Evolutionary conservation across 805 yeast genomes (phyloP).

Genomic region (Candida insectorum): DNA sequence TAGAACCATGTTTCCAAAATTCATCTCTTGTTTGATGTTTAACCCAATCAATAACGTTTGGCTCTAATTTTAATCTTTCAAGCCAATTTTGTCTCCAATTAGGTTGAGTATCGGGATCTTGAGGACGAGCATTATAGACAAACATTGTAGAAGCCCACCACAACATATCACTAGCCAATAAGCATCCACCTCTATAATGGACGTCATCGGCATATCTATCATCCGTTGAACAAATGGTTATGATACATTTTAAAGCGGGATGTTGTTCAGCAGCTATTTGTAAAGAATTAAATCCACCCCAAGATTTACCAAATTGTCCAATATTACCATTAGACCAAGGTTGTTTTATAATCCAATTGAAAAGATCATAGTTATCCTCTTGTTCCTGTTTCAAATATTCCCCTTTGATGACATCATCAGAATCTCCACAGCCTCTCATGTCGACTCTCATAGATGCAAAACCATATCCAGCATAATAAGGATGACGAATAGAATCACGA

Average conservation of each 20-base stretch:
- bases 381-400: conserved; percentile 44
- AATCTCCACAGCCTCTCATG: conserved; percentile 45
- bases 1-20: conserved; percentile 48
- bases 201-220: conserved; percentile 48
- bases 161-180: conserved; percentile 44
- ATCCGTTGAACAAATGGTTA: conserved; percentile 45
- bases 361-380: conserved; percentile 40
- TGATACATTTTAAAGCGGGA: conserved; percentile 42
- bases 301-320: conserved; percentile 48
- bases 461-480: conserved; percentile 46
- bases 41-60: conserved; percentile 42
- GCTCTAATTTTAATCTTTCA: conserved; percentile 32
- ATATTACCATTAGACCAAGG: conserved; percentile 44
- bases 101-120: conserved; percentile 41
- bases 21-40: conserved; percentile 43
- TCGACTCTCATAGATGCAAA: conserved; percentile 44
- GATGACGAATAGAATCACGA: conserved; percentile 44
- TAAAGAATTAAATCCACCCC: conserved; percentile 48
- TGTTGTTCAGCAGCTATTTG: conserved; percentile 47
- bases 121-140: conserved; percentile 43
- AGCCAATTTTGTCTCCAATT: conserved; percentile 42
- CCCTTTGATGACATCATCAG: conserved; percentile 39
- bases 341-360: conserved; percentile 41
- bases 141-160: conserved; percentile 52
- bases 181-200: conserved; percentile 47